phyloP scores from a whole-genome alignment of 2,329 filamentous ascomycete genomes.

The Curvularia sp. region DNA sequence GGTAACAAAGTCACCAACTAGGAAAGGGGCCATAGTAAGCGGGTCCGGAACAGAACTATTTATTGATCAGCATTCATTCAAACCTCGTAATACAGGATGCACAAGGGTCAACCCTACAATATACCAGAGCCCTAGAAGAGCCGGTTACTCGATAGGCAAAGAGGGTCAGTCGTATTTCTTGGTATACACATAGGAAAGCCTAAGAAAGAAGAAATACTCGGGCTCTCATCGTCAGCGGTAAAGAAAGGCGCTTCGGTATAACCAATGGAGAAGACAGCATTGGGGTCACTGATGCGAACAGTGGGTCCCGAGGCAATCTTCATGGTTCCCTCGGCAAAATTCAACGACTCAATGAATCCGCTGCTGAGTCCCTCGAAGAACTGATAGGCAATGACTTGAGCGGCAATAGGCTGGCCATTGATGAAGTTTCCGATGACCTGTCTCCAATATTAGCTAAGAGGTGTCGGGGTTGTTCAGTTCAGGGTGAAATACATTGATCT shows the following conservation, averaged over 20 bases:
- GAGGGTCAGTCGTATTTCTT: not conserved
- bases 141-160: not conserved
- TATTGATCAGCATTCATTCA: not conserved
- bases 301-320: not conserved
- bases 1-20: not conserved
- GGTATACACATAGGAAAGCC: not conserved
- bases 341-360: not conserved
- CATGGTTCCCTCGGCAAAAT: not conserved
- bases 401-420: not conserved
- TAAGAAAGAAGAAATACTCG: not conserved
- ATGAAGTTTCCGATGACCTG: not conserved
- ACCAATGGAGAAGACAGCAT: not conserved
- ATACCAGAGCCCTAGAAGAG: not conserved
- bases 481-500: not conserved
- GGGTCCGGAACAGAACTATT: not conserved
- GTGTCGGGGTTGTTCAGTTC: not conserved
- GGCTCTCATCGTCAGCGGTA: not conserved
- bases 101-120: not conserved
- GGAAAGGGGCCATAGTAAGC: not conserved
- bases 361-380: conserved; percentile 1
- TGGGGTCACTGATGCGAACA: not conserved
- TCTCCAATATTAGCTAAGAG: not conserved
- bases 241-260: not conserved
- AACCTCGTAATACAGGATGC: not conserved
- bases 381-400: not conserved